phyloP scores from a whole-genome alignment of 1,284 basidiomycete species.

The Leccinum huronense region DNA sequence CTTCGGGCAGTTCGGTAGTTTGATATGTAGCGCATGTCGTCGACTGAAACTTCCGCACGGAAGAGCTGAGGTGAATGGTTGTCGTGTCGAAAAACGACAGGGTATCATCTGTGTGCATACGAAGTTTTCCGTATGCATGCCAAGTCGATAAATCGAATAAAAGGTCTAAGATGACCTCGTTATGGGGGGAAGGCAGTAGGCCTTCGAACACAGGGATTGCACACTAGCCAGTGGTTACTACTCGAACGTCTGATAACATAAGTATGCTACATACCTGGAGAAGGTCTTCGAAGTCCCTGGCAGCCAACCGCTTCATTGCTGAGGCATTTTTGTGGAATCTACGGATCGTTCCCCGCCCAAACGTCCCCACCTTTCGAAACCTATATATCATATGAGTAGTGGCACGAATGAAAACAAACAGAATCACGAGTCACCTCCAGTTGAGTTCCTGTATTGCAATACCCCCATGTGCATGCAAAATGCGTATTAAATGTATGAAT shows the following conservation, averaged over 20 bases:
- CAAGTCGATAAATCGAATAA: constrained; percentile 26
- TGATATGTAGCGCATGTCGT: background rate
- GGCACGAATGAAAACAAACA: background rate
- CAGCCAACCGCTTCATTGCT: constrained; percentile 17
- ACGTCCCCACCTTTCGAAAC: constrained; percentile 3
- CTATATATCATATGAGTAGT: constrained; percentile 4
- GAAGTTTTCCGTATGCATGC: constrained; percentile 37
- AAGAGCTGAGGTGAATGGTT: background rate
- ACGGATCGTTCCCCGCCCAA: constrained; percentile 9
- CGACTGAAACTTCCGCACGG: background rate
- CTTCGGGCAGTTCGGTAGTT: constrained; percentile 1
- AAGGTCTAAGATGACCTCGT: constrained; percentile 15
- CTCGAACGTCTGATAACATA: background rate
- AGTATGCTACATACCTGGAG: constrained; percentile 29
- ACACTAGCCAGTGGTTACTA: constrained; percentile 26
- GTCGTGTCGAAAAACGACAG: background rate
- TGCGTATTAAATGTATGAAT: constrained; percentile 24
- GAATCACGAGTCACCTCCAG: constrained; percentile 5
- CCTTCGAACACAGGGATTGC: constrained; percentile 36
- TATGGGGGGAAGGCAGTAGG: constrained; percentile 28
- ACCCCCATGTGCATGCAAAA: constrained; percentile 14
- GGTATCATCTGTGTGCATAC: constrained; percentile 26
- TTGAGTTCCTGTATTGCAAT: constrained; percentile 11
- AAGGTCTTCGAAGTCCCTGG: constrained; percentile 25
- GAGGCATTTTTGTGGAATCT: constrained; percentile 19